Conservation (phyloP, 2,329 filamentous ascomycete species). For the Hymenoscyphus linearis region DNA sequence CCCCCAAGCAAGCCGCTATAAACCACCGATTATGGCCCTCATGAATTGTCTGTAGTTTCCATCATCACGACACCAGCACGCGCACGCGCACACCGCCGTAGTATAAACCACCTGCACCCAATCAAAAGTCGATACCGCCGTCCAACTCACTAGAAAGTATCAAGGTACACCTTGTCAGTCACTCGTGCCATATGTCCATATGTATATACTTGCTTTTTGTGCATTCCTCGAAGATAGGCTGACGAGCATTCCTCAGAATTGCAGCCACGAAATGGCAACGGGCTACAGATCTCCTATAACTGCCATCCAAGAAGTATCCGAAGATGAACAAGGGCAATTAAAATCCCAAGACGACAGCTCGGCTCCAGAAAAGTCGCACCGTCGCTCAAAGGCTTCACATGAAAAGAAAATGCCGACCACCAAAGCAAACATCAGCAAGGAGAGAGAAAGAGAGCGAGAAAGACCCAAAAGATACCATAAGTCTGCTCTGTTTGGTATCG, state of each 20-base stretch:
- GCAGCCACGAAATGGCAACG: conserved; percentile 21
- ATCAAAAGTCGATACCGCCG: neutral
- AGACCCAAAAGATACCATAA: conserved; percentile 19
- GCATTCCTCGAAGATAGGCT: conserved; percentile 10
- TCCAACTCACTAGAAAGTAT: conserved; percentile 2
- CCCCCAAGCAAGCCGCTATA: conserved; percentile 1
- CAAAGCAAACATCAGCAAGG: conserved; percentile 22
- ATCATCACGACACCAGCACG: conserved; percentile 7
- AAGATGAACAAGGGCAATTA: conserved; percentile 24
- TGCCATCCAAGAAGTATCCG: conserved; percentile 27
- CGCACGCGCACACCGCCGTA: conserved; percentile 24
- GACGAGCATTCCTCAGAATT: conserved; percentile 10
- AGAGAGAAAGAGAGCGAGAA: conserved; percentile 23
- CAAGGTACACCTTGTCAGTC: conserved; percentile 18
- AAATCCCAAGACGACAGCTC: conserved; percentile 15
- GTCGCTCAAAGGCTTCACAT: conserved; percentile 11
- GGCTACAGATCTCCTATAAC: conserved; percentile 25
- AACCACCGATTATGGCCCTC: conserved; percentile 14
- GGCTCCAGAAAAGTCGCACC: conserved; percentile 13
- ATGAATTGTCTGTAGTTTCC: conserved; percentile 15
- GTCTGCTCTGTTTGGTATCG: conserved; percentile 8
- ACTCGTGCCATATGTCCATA: neutral
- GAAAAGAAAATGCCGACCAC: conserved; percentile 18
- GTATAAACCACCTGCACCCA: too few relatives aligned
- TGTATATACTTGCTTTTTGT: conserved; percentile 16